Evolutionary conservation across 768 basidiomycete genomes (phyloP), one percentile per base, ranked within the genome.

Genomic region (Lepiota venenata): DNA sequence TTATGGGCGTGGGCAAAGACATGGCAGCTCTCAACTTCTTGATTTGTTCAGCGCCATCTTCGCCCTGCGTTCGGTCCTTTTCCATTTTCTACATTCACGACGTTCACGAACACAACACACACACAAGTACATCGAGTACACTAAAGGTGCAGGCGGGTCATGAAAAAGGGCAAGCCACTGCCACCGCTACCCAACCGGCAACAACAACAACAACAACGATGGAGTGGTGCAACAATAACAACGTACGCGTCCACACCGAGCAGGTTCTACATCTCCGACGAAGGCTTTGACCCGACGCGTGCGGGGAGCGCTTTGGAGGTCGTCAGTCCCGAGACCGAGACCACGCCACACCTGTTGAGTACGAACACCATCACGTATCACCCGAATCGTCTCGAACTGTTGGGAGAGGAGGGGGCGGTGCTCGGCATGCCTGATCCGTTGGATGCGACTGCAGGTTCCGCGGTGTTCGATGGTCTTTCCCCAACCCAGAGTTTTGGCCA

Each of bases 191-290:
- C 21, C 53, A 39, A n/a, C 12, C 32, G 12, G 7, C 27, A 29
- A 29, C 27, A 29, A 29, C 27, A 11, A 41, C 38, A 10, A 29
- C 15, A 29, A 22, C n/a, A 8, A 20, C 38, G 16, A 48, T 15
- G 32, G 32, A 32, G 32, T 32, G 3, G 9, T 32, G 32, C 32
- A 2, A 32, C 32, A 32, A 32, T 8, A 22, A 35, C 53, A 12
- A 47, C 53, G n/a, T 55, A 48, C 36, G 53, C 53, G 7, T 55
- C 53, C 21, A 55, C 53, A 12, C 53, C 53, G 8, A 47, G 39
- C 53, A 42, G 20, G 20, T 55, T 41, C 29, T 55, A 47, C 40
- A 22, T 47, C 12, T 55, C 53, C 16, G 53, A 55, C 32, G 32
- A 41, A 25, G 53, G 25, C 11, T 55, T 40, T 15, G 36, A 22